phyloP scores from a whole-genome alignment of 352 stramenopile species.

The Globisporangium megalacanthum region DNA sequence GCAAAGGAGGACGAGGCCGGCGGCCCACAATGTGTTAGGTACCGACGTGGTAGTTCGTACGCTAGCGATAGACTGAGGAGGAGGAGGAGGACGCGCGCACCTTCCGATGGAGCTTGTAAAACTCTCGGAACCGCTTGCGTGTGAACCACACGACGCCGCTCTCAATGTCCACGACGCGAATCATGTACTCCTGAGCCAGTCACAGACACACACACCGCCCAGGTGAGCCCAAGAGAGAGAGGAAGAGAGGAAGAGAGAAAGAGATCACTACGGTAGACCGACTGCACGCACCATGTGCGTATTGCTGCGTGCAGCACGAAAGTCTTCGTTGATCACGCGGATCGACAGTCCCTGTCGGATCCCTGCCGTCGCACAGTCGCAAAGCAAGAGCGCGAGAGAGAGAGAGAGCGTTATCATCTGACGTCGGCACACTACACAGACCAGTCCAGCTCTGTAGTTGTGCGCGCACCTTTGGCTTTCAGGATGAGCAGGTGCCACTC shows the following conservation, averaged over 20 bases:
- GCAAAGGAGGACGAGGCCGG: neutral
- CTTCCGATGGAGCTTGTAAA: slow-evolving; percentile 82
- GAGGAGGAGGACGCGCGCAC: slow-evolving; percentile 18
- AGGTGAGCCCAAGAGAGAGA: neutral
- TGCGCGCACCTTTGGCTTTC: slow-evolving; percentile 59
- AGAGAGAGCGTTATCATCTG: neutral
- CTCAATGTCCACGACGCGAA: slow-evolving; percentile 81
- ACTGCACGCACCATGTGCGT: slow-evolving; percentile 54
- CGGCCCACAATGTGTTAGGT: neutral
- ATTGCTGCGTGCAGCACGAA: slow-evolving; percentile 37
- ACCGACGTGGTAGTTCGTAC: neutral
- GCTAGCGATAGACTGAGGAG: too few species aligned
- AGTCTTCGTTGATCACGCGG: slow-evolving; percentile 68
- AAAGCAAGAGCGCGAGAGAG: neutral
- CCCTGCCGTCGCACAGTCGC: slow-evolving; percentile 16
- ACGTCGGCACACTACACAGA: neutral
- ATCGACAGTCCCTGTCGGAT: slow-evolving; percentile 79
- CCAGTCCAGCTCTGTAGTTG: too few species aligned
- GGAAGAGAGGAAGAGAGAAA: neutral
- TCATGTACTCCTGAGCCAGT: slow-evolving; percentile 65
- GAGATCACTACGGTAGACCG: neutral
- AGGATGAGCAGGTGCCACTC: slow-evolving; percentile 82
- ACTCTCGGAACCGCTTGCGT: slow-evolving; percentile 71
- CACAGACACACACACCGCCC: neutral
- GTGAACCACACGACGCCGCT: slow-evolving; percentile 84